Conservation (phyloP, 768 basidiomycete genomes). For the Mycena floridula region DNA sequence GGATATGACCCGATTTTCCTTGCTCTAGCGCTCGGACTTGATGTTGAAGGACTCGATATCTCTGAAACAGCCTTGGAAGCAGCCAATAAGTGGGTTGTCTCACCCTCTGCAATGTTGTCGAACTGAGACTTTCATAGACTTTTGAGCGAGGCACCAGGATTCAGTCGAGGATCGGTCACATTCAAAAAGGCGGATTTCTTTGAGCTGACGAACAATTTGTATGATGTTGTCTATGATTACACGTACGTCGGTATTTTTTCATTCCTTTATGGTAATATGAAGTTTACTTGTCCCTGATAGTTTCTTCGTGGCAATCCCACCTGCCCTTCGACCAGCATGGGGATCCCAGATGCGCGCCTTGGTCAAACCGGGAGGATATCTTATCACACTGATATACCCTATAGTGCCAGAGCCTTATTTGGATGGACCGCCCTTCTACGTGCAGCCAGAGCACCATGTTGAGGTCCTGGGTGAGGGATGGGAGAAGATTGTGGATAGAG, state of each 20-base stretch:
- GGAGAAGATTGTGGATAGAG: constrained; percentile 46
- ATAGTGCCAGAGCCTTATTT: constrained; percentile 34
- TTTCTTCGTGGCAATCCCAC: constrained; percentile 71
- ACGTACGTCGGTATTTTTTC: constrained; percentile 33
- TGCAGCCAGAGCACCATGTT: constrained; percentile 50
- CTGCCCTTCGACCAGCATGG: constrained; percentile 46
- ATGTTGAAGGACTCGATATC: constrained; percentile 50
- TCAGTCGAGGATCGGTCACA: constrained; percentile 22
- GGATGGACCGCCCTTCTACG: constrained; percentile 57
- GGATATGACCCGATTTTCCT: constrained; percentile 58
- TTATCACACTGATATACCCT: constrained; percentile 58
- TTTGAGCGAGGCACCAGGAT: too few relatives aligned
- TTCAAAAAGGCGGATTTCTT: constrained; percentile 54
- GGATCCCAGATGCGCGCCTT: constrained; percentile 49
- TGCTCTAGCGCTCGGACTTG: constrained; percentile 39
- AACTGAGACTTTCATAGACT: too few relatives aligned
- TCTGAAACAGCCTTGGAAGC: constrained; percentile 45
- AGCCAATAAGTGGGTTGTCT: constrained; percentile 33
- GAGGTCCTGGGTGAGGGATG: constrained; percentile 43
- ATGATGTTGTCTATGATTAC: constrained; percentile 62
- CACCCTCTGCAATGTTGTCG: neutral
- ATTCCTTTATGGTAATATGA: neutral
- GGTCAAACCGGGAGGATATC: constrained; percentile 54
- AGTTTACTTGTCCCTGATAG: constrained; percentile 23
- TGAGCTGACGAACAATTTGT: constrained; percentile 30